Evolutionary conservation across 2,329 filamentous ascomycete genomes (phyloP), one percentile per base, ranked within the genome.

Genomic region (Talaromyces funiculosus): DNA sequence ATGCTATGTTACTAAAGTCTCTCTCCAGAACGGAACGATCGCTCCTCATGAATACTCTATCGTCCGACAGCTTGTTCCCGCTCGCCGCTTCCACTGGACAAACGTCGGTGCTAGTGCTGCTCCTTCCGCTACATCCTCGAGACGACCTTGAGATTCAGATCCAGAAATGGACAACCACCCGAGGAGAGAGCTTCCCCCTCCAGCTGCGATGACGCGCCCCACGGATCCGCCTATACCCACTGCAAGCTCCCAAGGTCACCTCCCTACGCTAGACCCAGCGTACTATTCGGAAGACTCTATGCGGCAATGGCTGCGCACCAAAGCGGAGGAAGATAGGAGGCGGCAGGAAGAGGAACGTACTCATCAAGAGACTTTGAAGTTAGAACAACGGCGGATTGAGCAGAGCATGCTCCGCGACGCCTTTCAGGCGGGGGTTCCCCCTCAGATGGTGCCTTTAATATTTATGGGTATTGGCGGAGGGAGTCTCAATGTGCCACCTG

Each of bases 341-440:
- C 65, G 61, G 70, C 88, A 90, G 74, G 88, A 92, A 73, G 88
- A 91, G 73, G 88, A 91, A 73, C 87, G 82, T 68, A 83, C 81
- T 7, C 74, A 76, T 33, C 82, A 84, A 67, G 89, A 90, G 73
- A 77, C 79, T 33, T 75, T 90, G 45, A 85, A 86, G 26, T 75
- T 91, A 33, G 89, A 92, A 74, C 88, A 90, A 74, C 81, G 89
- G 51, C 87, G 82, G 67, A 81, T 90, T 60, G 89, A 92, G 73
- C 84, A 88, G 69, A 86, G 86, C 49, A 91, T 92, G 75, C 75
- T 92, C 61, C 80, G 83, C 59, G 86, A 88, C 22, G 89, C 88
- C 2, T 72, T 92, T 57, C 80, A 82, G 58, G 85, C 86, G 38
- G 88, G 89, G 10, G 85, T 92, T 55, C 89, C 89, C 9, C 88